A percentile compares a stretch with the other conserved stretches of the same genome.
Conservation (phyloP, 1,284 basidiomycete genomes). For the Puccinia sorghi region DNA sequence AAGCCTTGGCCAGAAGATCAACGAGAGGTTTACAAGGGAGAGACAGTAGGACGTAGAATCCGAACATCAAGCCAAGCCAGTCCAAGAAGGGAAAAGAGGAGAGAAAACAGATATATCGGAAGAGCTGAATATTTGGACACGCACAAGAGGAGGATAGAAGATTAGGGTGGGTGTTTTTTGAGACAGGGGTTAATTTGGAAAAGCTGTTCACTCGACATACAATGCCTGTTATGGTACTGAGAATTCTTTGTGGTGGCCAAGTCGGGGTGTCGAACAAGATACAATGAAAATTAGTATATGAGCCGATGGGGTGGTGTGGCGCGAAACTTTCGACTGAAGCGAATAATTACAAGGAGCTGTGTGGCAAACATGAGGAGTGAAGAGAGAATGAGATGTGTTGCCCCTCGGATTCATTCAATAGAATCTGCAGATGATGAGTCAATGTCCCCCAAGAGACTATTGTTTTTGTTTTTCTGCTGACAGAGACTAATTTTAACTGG, state of each 20-base stretch:
- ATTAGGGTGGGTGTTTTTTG: not conserved
- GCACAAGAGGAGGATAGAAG: not conserved
- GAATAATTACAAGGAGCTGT: not conserved
- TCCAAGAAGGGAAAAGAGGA: not conserved
- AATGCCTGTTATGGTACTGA: not conserved
- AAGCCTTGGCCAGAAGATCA: not conserved
- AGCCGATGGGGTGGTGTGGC: not conserved
- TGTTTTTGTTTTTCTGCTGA: not conserved
- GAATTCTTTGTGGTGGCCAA: not conserved
- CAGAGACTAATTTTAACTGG: not conserved
- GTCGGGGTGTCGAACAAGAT: not conserved
- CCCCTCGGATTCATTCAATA: not conserved
- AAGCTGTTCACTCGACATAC: slow-evolving; percentile 1
- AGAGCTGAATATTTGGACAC: not conserved
- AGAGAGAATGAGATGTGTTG: not conserved
- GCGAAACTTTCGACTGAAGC: not conserved
- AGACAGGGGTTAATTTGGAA: not conserved
- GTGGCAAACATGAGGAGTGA: not conserved
- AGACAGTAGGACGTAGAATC: not conserved
- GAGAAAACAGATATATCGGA: not conserved
- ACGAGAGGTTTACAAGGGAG: not conserved
- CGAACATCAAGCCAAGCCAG: not conserved
- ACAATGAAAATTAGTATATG: not conserved
- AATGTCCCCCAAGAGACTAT: not conserved
- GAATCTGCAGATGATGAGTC: not conserved